Evolutionary conservation across 495 filamentous ascomycete genomes (phyloP).

Genomic region (Tuber magnatum): DNA sequence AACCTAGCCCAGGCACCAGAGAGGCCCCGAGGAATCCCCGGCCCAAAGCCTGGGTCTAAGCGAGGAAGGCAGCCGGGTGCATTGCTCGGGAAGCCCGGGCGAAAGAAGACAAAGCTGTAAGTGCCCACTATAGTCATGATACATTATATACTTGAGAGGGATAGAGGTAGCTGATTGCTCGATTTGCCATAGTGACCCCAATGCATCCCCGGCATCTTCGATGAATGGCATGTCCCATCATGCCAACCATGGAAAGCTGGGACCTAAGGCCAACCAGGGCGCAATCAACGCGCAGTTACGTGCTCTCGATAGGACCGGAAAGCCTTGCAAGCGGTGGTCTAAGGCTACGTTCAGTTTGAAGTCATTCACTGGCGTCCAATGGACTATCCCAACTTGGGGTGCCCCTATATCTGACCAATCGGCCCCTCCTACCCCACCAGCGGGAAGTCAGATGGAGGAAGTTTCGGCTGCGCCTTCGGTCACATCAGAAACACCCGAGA

Average conservation of each 20-base stretch:
- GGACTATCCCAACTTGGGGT: constrained; percentile 79
- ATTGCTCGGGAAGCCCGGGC: constrained; percentile 70
- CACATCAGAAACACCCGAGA: constrained; percentile 35
- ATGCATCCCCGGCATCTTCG: constrained; percentile 26
- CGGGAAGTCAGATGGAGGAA: constrained; percentile 22
- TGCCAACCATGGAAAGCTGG: constrained; percentile 62
- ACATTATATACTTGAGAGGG: constrained; percentile 36
- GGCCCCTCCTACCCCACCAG: constrained; percentile 26
- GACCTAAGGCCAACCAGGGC: constrained; percentile 94
- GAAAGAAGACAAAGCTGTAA: constrained; percentile 91
- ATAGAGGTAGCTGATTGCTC: constrained; percentile 32
- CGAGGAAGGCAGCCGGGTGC: constrained; percentile 49
- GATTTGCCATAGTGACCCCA: constrained; percentile 28
- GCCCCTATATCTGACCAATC: constrained; percentile 48
- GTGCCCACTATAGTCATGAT: constrained; percentile 42
- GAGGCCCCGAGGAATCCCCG: constrained; percentile 51
- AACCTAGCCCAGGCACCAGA: constrained; percentile 45
- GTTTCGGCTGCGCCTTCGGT: constrained; percentile 35
- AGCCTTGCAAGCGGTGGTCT: constrained; percentile 86
- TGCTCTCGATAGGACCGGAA: constrained; percentile 80
- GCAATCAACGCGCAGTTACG: constrained; percentile 95
- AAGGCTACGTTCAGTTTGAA: constrained; percentile 74
- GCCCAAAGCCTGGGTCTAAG: constrained; percentile 58
- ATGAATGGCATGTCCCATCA: constrained; percentile 20
- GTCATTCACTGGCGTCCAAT: constrained; percentile 83